Evolutionary conservation across 192 early-diverging fungal species (phyloP).

Genomic region (Funneliformis geosporum): DNA sequence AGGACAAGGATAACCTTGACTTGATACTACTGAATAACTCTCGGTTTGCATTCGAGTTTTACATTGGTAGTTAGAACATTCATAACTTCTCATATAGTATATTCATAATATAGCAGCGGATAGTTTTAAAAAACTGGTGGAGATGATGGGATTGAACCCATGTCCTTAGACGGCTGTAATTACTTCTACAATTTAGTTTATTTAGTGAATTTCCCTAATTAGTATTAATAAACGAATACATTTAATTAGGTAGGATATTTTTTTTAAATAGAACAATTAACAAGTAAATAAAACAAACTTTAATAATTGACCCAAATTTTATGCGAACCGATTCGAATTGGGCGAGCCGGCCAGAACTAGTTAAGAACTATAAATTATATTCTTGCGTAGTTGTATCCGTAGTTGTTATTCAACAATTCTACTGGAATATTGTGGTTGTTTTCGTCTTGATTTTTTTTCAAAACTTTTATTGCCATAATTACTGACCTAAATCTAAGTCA

Average conservation of each 20-base stretch:
- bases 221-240: slow-evolving; percentile 21
- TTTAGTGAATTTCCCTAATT: slow-evolving; percentile 8
- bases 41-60: too few relatives aligned
- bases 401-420: not conserved
- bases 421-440: not conserved
- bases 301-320: slow-evolving; percentile 10
- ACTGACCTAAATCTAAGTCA: slow-evolving; percentile 16
- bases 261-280: slow-evolving; percentile 3
- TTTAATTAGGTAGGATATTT: not conserved
- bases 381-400: slow-evolving; percentile 12
- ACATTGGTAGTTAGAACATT: too few relatives aligned
- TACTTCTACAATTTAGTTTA: slow-evolving; percentile 26
- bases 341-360: slow-evolving; percentile 7
- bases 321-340: slow-evolving; percentile 4
- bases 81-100: too few relatives aligned
- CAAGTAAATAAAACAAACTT: slow-evolving; percentile 25
- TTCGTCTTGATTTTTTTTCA: slow-evolving; percentile 14
- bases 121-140: slow-evolving; percentile 14
- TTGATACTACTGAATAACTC: too few relatives aligned
- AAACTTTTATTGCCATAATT: slow-evolving; percentile 16
- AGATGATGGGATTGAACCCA: slow-evolving; percentile 24
- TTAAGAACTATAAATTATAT: slow-evolving; percentile 20
- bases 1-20: too few relatives aligned
- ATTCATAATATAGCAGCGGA: too few relatives aligned
- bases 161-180: slow-evolving; percentile 15